Evolutionary conservation across 345 rosid genomes (phyloP), one percentile per base, ranked within the genome.

Genomic region (Sapria himalayana): DNA sequence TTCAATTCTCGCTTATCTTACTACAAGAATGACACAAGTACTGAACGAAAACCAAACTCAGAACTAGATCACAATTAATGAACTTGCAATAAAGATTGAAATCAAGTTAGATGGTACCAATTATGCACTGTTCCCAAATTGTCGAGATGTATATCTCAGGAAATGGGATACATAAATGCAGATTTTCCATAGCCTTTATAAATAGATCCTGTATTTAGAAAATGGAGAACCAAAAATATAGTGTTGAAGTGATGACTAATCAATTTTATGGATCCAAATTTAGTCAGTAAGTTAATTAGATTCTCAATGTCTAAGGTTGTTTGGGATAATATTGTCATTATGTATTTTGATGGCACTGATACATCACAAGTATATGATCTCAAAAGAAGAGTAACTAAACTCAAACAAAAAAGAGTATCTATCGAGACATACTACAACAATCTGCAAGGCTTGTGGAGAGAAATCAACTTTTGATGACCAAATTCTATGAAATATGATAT

Each of bases 361-460:
- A n/a, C n/a, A n/a, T n/a, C n/a, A n/a, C n/a, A n/a, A n/a, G 33
- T 25, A 7, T 41, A 41, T 25, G 46, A 41, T 14, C 46, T 41
- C 22, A 11, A 14, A 13, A 19, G 19, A 5, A 1, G 1, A 2
- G 46, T 25, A 6, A 11, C 33, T n/a, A 19, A 4, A 3, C 5
- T 41, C 9, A 14, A 2, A 14, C 46, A 41, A 24, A 12, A 0
- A 8, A 25, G 24, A 2, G 42, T n/a, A 18, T 38, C 24, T 3
- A 3, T 38, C 12, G 23, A 38, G n/a, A 5, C 19, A 38, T 18
- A 2, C 24, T 38, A 38, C 24, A 38, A 3, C 4, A 1, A 7
- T 38, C 42, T 38, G 3, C 1, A 38, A 38, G 22, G 42, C 22
- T 1, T 22, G 15, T 14, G 33, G 29, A 10, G 21, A 3, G 22